Percentiles rank a stretch among this genome's conserved stretches.
Conservation (phyloP, 495 filamentous ascomycete genomes). For the Trichoderma orchidacearum region DNA sequence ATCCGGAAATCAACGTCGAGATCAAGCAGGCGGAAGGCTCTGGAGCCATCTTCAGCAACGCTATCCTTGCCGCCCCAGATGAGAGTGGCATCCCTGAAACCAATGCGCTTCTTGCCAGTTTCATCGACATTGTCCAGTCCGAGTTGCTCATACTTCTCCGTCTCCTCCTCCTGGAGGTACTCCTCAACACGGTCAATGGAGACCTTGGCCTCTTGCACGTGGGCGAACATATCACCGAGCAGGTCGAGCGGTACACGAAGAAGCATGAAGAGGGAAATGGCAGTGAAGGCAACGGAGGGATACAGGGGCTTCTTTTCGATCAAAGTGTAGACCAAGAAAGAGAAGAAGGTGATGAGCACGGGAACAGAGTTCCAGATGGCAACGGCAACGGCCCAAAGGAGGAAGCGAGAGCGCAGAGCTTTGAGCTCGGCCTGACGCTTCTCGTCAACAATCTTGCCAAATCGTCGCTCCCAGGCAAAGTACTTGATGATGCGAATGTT, state of each 20-base stretch:
- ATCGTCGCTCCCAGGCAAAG: slow-evolving; percentile 96
- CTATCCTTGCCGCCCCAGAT: slow-evolving; percentile 70
- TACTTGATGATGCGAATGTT: slow-evolving; percentile 99
- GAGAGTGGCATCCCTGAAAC: slow-evolving; percentile 71
- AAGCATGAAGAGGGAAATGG: slow-evolving; percentile 91
- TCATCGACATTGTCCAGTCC: slow-evolving; percentile 45
- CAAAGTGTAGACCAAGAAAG: slow-evolving; percentile 85
- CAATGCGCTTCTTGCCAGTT: slow-evolving; percentile 53
- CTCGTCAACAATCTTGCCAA: slow-evolving; percentile 74
- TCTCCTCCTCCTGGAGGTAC: slow-evolving; percentile 89
- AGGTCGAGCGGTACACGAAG: slow-evolving; percentile 91
- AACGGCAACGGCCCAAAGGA: slow-evolving; percentile 82
- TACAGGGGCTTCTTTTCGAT: slow-evolving; percentile 81
- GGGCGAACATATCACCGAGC: slow-evolving; percentile 96
- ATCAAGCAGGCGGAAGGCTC: slow-evolving; percentile 72
- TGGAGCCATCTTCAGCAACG: slow-evolving; percentile 41
- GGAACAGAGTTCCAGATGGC: slow-evolving; percentile 96
- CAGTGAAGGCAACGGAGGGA: slow-evolving; percentile 91
- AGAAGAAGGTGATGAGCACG: slow-evolving; percentile 88
- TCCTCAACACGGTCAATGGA: slow-evolving; percentile 94
- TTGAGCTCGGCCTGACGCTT: slow-evolving; percentile 69
- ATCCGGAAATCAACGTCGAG: slow-evolving; percentile 64
- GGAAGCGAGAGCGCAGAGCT: slow-evolving; percentile 66
- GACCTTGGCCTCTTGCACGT: slow-evolving; percentile 94
- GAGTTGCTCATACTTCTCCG: slow-evolving; percentile 88